A percentile compares a stretch with the other conserved stretches of the same genome.
phyloP scores from a whole-genome alignment of 2,329 filamentous ascomycete genomes.

The Diatrype stigma region DNA sequence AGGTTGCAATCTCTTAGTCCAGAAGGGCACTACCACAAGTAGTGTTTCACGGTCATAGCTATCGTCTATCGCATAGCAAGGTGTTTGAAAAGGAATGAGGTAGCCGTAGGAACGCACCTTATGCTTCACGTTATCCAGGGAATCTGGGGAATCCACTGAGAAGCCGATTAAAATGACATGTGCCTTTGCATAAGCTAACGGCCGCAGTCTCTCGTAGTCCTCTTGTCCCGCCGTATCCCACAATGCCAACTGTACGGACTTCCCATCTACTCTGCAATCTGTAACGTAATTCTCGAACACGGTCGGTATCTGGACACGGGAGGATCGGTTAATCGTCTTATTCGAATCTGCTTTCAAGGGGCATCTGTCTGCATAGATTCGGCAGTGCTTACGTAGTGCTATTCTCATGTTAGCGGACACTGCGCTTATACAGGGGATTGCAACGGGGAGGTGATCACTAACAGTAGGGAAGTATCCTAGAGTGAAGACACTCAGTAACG shows the following conservation, averaged over 20 bases:
- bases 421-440: conserved; percentile 3
- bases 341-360: conserved; percentile 2
- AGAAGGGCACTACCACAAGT: too few species aligned
- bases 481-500: conserved; percentile 94
- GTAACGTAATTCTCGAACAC: conserved; percentile 99
- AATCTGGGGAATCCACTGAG: conserved; percentile 91
- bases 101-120: conserved; percentile 62
- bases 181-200: conserved; percentile 92
- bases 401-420: conserved; percentile 22
- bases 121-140: conserved; percentile 94
- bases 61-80: too few species aligned
- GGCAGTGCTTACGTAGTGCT: conserved; percentile 54
- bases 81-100: conserved; percentile 1
- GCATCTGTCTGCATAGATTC: not conserved
- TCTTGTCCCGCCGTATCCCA: conserved; percentile 99
- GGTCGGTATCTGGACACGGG: conserved; percentile 68
- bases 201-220: conserved; percentile 93
- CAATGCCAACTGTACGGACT: conserved; percentile 94
- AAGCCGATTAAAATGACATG: conserved; percentile 97
- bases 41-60: too few species aligned
- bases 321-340: conserved; percentile 8
- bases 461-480: conserved; percentile 97
- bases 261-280: conserved; percentile 95
- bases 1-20: not conserved
- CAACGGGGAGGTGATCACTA: conserved; percentile 37